Base-by-base conservation (phyloP, 169 alveolate species). In the Eimeria necatrix region DNA sequence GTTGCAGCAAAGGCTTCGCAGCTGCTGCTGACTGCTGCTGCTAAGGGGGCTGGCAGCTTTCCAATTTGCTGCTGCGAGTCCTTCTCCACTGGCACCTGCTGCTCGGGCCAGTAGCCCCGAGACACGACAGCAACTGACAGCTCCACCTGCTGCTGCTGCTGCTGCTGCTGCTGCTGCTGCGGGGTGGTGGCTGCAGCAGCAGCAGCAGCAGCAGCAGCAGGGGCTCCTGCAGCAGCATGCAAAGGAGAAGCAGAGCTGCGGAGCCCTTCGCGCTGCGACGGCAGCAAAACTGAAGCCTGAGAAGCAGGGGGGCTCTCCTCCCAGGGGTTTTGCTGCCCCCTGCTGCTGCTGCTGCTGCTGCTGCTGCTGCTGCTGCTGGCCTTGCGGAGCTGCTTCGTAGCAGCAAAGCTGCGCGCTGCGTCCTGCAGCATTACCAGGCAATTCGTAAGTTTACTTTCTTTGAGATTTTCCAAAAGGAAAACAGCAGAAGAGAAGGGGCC, bases 271-370 rank as follows among this genome's bases (percentile, higher is more conserved):
- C 14, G 49, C 81, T 5, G 81, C 49, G 51, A 48, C 81, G 4
- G 86, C 86, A 76, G 86, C 56, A 32, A 60, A 56, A 48, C 64
- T 9, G 64, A 56, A 56, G 64, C 64, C 64, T 56, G 64, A 56
- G 64, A 56, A 9, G 64, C 64, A 56, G 64, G 64, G 20, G 64
- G 64, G 20, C 8, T 56, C 14, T 56, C 64, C 64, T 8, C 64
- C 64, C 64, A 56, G 14, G 14, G 61, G 61, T n/a, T 56, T 48
- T 71, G 81, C 14, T 24, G 81, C 81, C 22, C 49, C 48, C 81
- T 71, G 81, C 81, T 71, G 81, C 51, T 71, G 81, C 49, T 24
- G 81, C 51, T n/a, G 46, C 49, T 71, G 81, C 81, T 71, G 81
- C 51, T 24, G 81, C 41, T 22, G 81, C 81, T 71, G 81, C 81